Base-by-base conservation (phyloP, 306 rosid species). In the Astragalus membranaceus region DNA sequence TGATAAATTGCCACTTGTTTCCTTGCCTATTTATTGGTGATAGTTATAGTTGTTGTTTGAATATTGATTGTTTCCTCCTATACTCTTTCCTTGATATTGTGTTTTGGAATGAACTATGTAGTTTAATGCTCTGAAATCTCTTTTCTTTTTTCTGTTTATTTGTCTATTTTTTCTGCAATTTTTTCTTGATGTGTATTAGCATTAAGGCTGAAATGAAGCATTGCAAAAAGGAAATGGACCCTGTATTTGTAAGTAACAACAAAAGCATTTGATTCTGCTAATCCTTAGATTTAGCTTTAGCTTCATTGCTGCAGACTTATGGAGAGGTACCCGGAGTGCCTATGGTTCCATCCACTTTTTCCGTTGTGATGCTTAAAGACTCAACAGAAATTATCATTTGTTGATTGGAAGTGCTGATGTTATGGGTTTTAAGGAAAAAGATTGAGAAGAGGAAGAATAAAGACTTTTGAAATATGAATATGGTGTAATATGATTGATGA, bases 1-100 rank as follows among this genome's bases (percentile, higher is more conserved):
- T 65, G 72, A 75, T 75, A 55, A 74, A 58, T 44, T 47, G 79
- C 35, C 59, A 10, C 56, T 5, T 66, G 63, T 26, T 33, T n/a
- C 15, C 33, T 4, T 5, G 32, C 30, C 15, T 42, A 42, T 56
- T 70, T 4, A 8, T 56, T 14, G 15, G 6, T 67, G 49, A 5
- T 29, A 12, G 6, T 29, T 64, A 6, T 53, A 43, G 46, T 50
- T 5, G 23, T 56, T 70, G 4, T 15, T 59, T 15, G 33, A 3
- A 20, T 52, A 36, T 29, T 36, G 39, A 14, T 6, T 32, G 12
- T 26, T 23, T 26, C 13, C 36, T 1, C 14, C 4, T 54, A 26
- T 26, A 26, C 8, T 23, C 5, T 37, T 16, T 23, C 2, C 36
- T 30, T 61, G 48, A 10, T 35, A 5, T 8, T 29, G 17, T 32